Evolutionary conservation across 345 rosid species (phyloP).

Genomic region (Aethionema arabicum): DNA sequence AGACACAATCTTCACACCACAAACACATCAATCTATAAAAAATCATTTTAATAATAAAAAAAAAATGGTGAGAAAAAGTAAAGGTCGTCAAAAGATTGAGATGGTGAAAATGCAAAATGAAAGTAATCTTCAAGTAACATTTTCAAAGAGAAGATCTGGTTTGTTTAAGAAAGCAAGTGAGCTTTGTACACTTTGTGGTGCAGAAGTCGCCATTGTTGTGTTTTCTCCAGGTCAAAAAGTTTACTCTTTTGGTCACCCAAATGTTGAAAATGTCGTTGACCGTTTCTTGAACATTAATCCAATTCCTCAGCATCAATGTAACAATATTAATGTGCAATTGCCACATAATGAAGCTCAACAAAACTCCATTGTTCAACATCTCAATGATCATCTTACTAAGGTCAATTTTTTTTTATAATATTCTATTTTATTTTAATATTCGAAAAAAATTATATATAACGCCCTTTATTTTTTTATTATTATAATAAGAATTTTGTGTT

Average conservation of each 20-base stretch:
- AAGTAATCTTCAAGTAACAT: constrained; percentile 34
- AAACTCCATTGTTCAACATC: constrained; percentile 42
- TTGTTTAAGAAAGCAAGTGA: constrained; percentile 38
- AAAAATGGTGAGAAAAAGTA: constrained; percentile 39
- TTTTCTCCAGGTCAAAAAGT: constrained; percentile 38
- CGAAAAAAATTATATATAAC: neutral
- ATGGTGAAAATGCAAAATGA: constrained; percentile 32
- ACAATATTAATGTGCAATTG: constrained; percentile 5
- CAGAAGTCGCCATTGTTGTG: constrained; percentile 20
- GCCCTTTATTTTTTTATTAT: too few species aligned
- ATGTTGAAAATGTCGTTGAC: constrained; percentile 41
- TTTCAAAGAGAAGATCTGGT: constrained; percentile 33
- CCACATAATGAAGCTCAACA: constrained; percentile 40
- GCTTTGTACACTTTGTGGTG: constrained; percentile 34
- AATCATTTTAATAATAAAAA: neutral
- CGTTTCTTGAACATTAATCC: constrained; percentile 36
- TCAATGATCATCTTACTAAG: constrained; percentile 48
- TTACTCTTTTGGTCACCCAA: constrained; percentile 61
- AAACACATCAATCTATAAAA: neutral
- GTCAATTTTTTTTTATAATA: neutral
- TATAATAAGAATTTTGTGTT: too few species aligned
- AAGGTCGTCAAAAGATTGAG: constrained; percentile 31
- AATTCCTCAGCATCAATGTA: neutral
- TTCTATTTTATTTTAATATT: neutral
- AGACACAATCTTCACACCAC: neutral